Evolutionary conservation across 495 filamentous ascomycete species (phyloP).

Genomic region (Aspergillus coremiiformis): DNA sequence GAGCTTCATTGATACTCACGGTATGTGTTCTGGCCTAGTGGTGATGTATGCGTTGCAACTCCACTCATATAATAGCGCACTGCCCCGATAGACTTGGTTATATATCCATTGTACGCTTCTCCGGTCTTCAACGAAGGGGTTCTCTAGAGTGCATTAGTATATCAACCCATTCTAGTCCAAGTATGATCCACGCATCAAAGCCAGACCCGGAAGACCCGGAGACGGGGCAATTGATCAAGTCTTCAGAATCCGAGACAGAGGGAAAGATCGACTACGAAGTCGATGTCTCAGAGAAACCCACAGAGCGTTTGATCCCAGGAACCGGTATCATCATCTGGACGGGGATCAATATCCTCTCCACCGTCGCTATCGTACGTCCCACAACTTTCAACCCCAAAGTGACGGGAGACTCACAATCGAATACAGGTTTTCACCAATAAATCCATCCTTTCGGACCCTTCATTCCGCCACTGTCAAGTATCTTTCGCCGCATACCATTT

Average conservation of each 20-base stretch:
- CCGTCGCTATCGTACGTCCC: conserved; percentile 2
- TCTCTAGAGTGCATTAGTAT: background rate
- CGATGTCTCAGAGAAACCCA: background rate
- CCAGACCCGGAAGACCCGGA: background rate
- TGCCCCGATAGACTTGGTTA: background rate
- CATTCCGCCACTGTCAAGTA: conserved; percentile 57
- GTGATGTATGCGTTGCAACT: conserved; percentile 5
- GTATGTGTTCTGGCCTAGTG: background rate
- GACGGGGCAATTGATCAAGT: background rate
- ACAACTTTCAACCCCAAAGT: no score
- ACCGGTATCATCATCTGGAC: conserved; percentile 11
- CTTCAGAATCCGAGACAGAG: background rate
- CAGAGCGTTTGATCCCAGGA: background rate
- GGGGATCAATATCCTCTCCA: conserved; percentile 13
- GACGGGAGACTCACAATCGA: no score
- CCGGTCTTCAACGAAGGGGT: background rate
- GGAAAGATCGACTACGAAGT: background rate
- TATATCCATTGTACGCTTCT: background rate
- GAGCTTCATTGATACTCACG: background rate
- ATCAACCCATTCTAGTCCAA: background rate
- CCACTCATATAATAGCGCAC: background rate
- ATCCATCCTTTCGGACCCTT: conserved; percentile 60
- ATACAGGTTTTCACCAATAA: conserved; percentile 75
- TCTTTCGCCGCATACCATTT: conserved; percentile 70
- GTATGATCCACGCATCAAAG: background rate